Evolutionary conservation across 1,139 yeast genomes (phyloP), one percentile per base, ranked within the genome.

Genomic region (Protomyces inouyei): DNA sequence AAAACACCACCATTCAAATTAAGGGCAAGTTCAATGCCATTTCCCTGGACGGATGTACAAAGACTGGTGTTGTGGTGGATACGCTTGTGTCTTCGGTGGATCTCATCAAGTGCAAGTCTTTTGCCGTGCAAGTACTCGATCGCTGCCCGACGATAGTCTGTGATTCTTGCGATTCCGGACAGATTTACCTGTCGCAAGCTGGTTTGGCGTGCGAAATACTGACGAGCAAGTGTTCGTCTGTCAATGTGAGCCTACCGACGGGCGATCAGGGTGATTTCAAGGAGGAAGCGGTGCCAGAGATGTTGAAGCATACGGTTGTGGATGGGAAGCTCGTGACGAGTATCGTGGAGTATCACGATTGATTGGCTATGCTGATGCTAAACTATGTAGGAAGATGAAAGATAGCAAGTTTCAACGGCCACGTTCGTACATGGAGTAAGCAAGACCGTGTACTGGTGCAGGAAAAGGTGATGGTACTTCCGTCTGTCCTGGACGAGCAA

Each of bases 401-500:
- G 35, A 2, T 23, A 16, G 36, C 21, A 16, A 21, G 38, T 1
- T 37, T 53, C 23, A 52, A 4, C 66, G 66, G 12, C 65, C 86
- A 79, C 95, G 85, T 67, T 85, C 85, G 77, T 93, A 93, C 83
- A 87, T 91, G 95, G 91, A 88, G 80, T 88, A 92, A 52, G 98
- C 97, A 76, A 96, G 85, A 77, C 92, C 95, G 73, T 93, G 98
- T 70, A 86, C 85, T 69, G 86, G 87, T 69, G 85, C 81, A 55
- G 87, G 86, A 77, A 87, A 89, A 64, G 98, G 98, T 60, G 96
- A 82, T 67, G 93, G 89, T 66, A 93, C 96, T 78, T 93, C 98
- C 37, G 97, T 88, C 73, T 88, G 92, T 60, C 97, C 98, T 12
- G 98, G 97, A 76, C 98, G 84, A 12, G 98, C 96, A 65, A 93